Conservation (phyloP, 1,284 basidiomycete genomes). For the Chondrostereum purpureum region DNA sequence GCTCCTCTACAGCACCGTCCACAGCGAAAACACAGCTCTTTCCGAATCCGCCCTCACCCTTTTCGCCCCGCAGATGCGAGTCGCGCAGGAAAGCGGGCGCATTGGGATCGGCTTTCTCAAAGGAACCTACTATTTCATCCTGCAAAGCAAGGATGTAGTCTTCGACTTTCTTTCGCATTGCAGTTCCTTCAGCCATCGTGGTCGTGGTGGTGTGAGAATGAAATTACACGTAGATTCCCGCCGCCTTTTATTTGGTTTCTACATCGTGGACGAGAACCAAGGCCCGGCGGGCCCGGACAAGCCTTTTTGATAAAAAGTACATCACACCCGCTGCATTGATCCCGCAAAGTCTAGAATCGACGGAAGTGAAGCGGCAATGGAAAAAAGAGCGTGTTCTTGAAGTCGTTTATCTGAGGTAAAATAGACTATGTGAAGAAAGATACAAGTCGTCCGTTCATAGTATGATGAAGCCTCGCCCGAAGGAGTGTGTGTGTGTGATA, state of each 20-base stretch:
- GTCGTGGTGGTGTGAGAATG: neutral
- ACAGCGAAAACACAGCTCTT: slow-evolving; percentile 83
- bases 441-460: too few species aligned
- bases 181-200: slow-evolving; percentile 19
- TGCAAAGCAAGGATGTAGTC: slow-evolving; percentile 79
- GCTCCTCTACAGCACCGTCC: slow-evolving; percentile 33
- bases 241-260: too few species aligned
- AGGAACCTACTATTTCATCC: slow-evolving; percentile 71
- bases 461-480: too few species aligned
- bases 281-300: neutral
- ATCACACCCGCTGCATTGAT: too few species aligned
- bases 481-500: too few species aligned
- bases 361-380: neutral
- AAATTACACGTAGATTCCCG: too few species aligned
- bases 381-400: neutral
- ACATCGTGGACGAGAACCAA: neutral
- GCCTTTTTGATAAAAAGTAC: too few species aligned
- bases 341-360: neutral
- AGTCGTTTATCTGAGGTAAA: too few species aligned
- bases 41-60: slow-evolving; percentile 68
- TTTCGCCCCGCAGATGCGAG: slow-evolving; percentile 73
- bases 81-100: slow-evolving; percentile 80
- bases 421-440: neutral
- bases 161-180: slow-evolving; percentile 81
- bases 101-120: slow-evolving; percentile 76